Evolutionary conservation across 139 green algal species (phyloP).

Genomic region (Asterochloris sp.): DNA sequence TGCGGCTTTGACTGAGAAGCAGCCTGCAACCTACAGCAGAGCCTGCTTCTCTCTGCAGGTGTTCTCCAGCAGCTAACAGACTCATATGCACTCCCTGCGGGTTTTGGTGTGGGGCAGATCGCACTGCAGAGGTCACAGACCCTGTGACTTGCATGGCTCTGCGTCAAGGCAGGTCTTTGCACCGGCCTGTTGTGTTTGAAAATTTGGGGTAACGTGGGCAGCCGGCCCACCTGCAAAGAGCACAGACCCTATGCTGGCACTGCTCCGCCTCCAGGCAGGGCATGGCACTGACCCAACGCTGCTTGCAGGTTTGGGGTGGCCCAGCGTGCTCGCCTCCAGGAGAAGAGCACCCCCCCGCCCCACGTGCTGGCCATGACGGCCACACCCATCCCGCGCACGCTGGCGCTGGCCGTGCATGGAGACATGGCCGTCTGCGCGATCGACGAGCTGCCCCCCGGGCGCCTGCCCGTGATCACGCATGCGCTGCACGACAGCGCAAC

Average conservation of each 20-base stretch:
- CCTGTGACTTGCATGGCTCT: too few species aligned
- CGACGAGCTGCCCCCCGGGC: constrained; percentile 65
- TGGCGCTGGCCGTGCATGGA: constrained; percentile 75
- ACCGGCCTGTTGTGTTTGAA: too few species aligned
- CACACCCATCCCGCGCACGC: constrained; percentile 93
- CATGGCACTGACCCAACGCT: not conserved
- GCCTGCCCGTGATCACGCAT: constrained; percentile 49
- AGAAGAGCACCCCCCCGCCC: constrained; percentile 48
- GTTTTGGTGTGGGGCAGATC: too few species aligned
- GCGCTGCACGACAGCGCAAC: constrained; percentile 34
- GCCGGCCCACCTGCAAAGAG: too few species aligned
- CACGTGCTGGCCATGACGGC: constrained; percentile 94
- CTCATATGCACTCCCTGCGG: too few species aligned
- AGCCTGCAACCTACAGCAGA: too few species aligned
- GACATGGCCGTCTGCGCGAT: constrained; percentile 60
- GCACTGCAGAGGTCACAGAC: too few species aligned
- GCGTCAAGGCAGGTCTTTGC: not conserved
- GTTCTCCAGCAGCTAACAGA: too few species aligned
- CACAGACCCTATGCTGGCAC: not conserved
- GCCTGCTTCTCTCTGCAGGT: too few species aligned
- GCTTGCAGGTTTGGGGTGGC: constrained; percentile 82
- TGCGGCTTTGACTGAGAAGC: too few species aligned
- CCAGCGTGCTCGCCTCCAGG: constrained; percentile 67
- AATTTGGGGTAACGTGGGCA: too few species aligned
- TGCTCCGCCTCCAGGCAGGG: not conserved